These are phyloP conservation scores for Cercospora nicotianae DNA, from an alignment of 2,329 filamentous ascomycete species.

Conservation along the genomic window DNA sequence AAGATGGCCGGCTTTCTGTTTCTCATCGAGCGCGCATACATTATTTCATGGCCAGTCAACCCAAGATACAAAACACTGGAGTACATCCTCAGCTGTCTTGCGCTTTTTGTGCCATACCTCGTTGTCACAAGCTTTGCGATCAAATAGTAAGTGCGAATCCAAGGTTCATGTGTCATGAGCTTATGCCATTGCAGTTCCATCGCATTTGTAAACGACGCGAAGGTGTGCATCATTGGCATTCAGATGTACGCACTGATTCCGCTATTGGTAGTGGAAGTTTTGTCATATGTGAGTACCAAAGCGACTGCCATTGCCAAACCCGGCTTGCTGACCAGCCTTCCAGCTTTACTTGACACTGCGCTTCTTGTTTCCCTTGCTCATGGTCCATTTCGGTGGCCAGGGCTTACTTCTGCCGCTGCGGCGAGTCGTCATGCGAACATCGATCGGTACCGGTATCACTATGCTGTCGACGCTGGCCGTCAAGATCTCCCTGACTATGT, in stretches of 20 bases:
- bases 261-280: constrained; percentile 23
- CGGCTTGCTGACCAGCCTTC: background rate
- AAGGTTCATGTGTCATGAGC: background rate
- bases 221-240: constrained; percentile 20
- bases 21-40: constrained; percentile 29
- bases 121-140: constrained; percentile 20
- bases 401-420: constrained; percentile 20
- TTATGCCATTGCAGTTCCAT: constrained; percentile 15
- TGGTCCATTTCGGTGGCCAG: constrained; percentile 24
- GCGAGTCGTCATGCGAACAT: constrained; percentile 22
- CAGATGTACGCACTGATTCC: constrained; percentile 25
- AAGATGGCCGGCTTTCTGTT: constrained; percentile 23
- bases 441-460: constrained; percentile 23
- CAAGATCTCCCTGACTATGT: constrained; percentile 26
- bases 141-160: constrained; percentile 12
- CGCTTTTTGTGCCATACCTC: constrained; percentile 22
- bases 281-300: constrained; percentile 21
- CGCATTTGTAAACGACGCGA: constrained; percentile 18
- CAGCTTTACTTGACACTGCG: constrained; percentile 27
- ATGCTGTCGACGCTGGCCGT: constrained; percentile 25
- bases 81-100: constrained; percentile 23
- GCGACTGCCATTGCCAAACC: background rate
- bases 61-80: constrained; percentile 23
- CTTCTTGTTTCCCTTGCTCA: constrained; percentile 24
- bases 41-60: constrained; percentile 26